Evolutionary conservation across 192 early-diverging fungal genomes (phyloP).

Genomic region (Umbelopsis isabellina): DNA sequence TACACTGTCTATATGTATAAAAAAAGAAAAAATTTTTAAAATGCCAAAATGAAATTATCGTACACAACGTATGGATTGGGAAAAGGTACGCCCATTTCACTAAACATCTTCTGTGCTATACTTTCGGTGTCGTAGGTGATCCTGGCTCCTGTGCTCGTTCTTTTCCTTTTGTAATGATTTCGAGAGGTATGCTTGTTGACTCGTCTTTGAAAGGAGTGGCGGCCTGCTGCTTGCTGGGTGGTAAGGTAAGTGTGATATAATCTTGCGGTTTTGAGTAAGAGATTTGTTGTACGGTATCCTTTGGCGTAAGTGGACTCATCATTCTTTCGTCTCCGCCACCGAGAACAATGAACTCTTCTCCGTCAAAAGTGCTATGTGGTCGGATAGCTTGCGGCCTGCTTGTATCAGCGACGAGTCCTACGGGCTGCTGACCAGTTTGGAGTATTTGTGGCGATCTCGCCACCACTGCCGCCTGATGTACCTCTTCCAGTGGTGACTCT

Average conservation of each 20-base stretch:
- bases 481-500: conserved; percentile 14
- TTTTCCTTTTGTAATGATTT: conserved; percentile 2
- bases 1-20: too few relatives aligned
- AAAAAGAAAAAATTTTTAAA: too few relatives aligned
- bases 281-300: not conserved
- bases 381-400: not conserved
- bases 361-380: conserved; percentile 18
- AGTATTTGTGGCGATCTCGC: conserved; percentile 18
- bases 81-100: too few relatives aligned
- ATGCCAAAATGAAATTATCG: too few relatives aligned
- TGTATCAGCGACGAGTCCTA: conserved; percentile 9
- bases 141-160: not conserved
- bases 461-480: conserved; percentile 12
- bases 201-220: too few relatives aligned
- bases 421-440: conserved; percentile 15
- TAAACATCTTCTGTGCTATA: not conserved
- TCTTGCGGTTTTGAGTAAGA: too few relatives aligned
- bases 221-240: too few relatives aligned
- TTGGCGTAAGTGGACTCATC: conserved; percentile 13
- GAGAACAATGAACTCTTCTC: conserved; percentile 19
- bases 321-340: conserved; percentile 26
- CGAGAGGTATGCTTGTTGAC: too few relatives aligned
- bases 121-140: not conserved
- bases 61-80: too few relatives aligned
- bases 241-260: too few relatives aligned